A percentile compares a stretch with the other conserved stretches of the same genome.
phyloP scores from a whole-genome alignment of 495 filamentous ascomycete species.

The Chlorociboria aeruginascens region DNA sequence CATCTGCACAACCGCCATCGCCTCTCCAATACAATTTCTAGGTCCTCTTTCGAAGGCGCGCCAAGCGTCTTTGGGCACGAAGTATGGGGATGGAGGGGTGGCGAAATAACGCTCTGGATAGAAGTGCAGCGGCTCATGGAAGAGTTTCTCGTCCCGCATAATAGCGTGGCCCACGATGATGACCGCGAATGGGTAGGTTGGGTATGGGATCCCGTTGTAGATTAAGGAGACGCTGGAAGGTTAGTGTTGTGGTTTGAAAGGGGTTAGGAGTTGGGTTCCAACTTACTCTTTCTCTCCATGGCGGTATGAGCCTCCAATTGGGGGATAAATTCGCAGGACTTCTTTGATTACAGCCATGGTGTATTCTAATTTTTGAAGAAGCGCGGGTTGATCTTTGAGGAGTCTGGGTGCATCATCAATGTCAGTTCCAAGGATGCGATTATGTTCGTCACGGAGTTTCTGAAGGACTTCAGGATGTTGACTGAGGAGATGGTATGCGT shows the following conservation, averaged over 20 bases:
- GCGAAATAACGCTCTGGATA: constrained; percentile 26
- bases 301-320: constrained; percentile 25
- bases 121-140: constrained; percentile 18
- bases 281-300: constrained; percentile 1
- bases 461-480: constrained; percentile 22
- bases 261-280: not conserved
- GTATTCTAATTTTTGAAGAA: constrained; percentile 32
- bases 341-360: constrained; percentile 39
- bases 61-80: constrained; percentile 29
- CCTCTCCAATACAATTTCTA: constrained; percentile 39
- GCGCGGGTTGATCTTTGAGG: constrained; percentile 22
- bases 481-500: constrained; percentile 24
- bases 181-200: not conserved
- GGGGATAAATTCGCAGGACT: constrained; percentile 31
- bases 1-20: constrained; percentile 35
- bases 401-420: not conserved
- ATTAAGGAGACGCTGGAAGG: not conserved
- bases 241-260: not conserved
- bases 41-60: constrained; percentile 38
- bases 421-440: not conserved
- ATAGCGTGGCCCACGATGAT: not conserved
- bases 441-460: not conserved
- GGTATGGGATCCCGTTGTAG: not conserved
- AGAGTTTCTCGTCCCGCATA: constrained; percentile 16
- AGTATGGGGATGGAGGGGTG: constrained; percentile 11